Percentiles rank a stretch among this genome's conserved stretches.
phyloP scores from a whole-genome alignment of 2,329 filamentous ascomycete species.

The Fusarium citri region DNA sequence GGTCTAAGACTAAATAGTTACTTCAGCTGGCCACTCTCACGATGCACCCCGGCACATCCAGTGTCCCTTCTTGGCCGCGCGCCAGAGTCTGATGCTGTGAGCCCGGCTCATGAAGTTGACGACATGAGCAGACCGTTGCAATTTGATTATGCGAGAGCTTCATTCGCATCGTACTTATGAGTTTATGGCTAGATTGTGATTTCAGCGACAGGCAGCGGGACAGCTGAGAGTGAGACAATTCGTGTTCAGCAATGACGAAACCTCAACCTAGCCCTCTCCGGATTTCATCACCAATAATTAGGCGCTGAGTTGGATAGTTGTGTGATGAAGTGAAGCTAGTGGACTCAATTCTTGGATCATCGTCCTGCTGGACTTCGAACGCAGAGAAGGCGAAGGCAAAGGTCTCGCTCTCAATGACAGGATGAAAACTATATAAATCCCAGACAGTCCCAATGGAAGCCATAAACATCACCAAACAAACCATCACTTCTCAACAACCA shows the following conservation, averaged over 20 bases:
- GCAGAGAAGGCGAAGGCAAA: too few relatives aligned
- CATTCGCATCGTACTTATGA: background rate
- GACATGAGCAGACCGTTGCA: background rate
- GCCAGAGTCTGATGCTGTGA: too few relatives aligned
- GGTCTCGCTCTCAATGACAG: too few relatives aligned
- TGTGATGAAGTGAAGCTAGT: too few relatives aligned
- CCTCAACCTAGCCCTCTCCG: background rate
- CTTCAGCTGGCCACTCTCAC: background rate
- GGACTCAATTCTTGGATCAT: too few relatives aligned
- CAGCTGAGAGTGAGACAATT: constrained; percentile 5
- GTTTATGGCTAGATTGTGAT: background rate
- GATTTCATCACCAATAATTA: background rate
- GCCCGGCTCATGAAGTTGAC: background rate
- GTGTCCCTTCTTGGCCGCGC: too few relatives aligned
- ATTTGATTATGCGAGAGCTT: background rate
- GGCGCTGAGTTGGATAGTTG: too few relatives aligned
- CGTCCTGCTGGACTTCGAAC: too few relatives aligned
- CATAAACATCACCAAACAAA: background rate
- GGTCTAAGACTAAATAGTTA: rapidly evolving
- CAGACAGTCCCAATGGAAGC: background rate
- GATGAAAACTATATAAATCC: background rate
- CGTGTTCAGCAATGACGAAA: background rate
- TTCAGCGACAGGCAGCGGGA: rapidly evolving
- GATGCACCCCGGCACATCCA: background rate
- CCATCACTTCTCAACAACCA: background rate